Evolutionary conservation across 768 basidiomycete genomes (phyloP).

Genomic region (Coprinopsis marcescibilis): DNA sequence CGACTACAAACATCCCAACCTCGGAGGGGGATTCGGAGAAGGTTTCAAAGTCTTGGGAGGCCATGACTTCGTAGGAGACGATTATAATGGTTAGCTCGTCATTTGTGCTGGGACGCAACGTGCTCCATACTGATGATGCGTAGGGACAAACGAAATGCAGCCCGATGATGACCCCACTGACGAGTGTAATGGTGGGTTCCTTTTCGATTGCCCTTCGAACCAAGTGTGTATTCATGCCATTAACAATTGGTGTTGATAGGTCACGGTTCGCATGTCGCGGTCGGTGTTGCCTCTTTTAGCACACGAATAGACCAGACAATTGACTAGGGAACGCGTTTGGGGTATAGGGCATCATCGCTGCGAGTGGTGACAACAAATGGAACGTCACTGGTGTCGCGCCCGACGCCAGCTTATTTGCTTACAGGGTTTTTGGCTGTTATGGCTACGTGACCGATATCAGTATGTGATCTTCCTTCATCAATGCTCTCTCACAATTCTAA

Average conservation of each 20-base stretch:
- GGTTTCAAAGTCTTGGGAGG: slow-evolving; percentile 49
- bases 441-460: slow-evolving; percentile 48
- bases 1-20: slow-evolving; percentile 51
- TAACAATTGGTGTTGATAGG: slow-evolving; percentile 14
- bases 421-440: slow-evolving; percentile 57
- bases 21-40: slow-evolving; percentile 50
- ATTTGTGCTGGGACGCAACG: not conserved
- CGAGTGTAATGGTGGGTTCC: slow-evolving; percentile 32
- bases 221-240: not conserved
- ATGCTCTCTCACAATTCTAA: not conserved
- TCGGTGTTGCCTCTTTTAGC: slow-evolving; percentile 18
- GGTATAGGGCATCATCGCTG: slow-evolving; percentile 59
- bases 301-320: slow-evolving; percentile 1
- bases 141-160: slow-evolving; percentile 40
- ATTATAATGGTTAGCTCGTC: slow-evolving; percentile 33
- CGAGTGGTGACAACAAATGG: slow-evolving; percentile 52
- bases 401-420: slow-evolving; percentile 46
- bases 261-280: slow-evolving; percentile 54
- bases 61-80: slow-evolving; percentile 54
- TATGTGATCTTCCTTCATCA: slow-evolving; percentile 20
- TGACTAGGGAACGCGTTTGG: no score
- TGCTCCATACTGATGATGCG: not conserved
- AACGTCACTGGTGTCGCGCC: slow-evolving; percentile 70
- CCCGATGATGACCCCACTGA: slow-evolving; percentile 51
- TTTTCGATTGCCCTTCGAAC: not conserved